Conservation (phyloP, 2,329 filamentous ascomycete genomes). For the Xylaria sp. region DNA sequence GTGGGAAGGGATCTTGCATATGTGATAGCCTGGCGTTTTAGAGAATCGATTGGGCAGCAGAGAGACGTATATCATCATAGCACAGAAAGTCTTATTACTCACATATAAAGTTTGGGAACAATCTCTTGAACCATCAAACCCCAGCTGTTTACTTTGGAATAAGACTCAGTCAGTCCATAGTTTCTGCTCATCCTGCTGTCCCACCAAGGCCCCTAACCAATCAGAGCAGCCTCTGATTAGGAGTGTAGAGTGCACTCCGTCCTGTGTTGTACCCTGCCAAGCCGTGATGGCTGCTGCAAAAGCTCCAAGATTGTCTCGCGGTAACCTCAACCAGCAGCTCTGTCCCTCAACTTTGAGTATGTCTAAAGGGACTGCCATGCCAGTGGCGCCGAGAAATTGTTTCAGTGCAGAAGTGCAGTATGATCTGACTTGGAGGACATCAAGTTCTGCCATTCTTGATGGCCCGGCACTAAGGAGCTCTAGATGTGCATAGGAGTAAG, state of each 20-base stretch:
- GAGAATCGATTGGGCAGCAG: constrained; percentile 31
- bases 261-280: constrained; percentile 59
- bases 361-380: constrained; percentile 71
- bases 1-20: constrained; percentile 39
- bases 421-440: constrained; percentile 66
- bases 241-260: constrained; percentile 56
- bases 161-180: constrained; percentile 55
- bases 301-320: constrained; percentile 62
- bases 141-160: not conserved
- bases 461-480: constrained; percentile 49
- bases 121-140: not conserved
- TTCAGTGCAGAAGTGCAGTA: constrained; percentile 68
- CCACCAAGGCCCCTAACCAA: constrained; percentile 67
- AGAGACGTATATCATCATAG: constrained; percentile 30
- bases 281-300: constrained; percentile 70
- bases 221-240: constrained; percentile 64
- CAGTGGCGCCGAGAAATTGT: constrained; percentile 73
- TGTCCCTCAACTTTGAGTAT: constrained; percentile 65
- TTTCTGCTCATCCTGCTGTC: constrained; percentile 51
- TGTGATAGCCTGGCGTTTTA: constrained; percentile 44
- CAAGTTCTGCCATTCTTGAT: constrained; percentile 47
- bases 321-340: constrained; percentile 69
- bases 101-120: constrained; percentile 5
- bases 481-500: constrained; percentile 64
- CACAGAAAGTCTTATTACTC: constrained; percentile 11